Conservation (phyloP, 2,329 filamentous ascomycete genomes). For the Leptodontidium sp. region DNA sequence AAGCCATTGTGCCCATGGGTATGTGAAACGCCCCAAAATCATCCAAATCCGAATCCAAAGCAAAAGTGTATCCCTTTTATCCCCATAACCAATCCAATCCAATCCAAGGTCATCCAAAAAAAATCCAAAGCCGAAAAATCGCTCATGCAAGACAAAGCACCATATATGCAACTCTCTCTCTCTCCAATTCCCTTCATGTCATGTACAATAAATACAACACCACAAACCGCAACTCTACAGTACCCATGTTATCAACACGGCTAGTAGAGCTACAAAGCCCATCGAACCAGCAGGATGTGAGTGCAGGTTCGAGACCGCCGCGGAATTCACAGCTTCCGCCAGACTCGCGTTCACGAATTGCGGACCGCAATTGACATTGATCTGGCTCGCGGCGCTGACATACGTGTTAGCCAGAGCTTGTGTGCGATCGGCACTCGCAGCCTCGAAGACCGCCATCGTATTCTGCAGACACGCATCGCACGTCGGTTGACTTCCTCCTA, state of each 20-base stretch:
- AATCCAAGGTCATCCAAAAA: not conserved
- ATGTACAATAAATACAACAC: not conserved
- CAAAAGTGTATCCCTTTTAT: constrained; percentile 15
- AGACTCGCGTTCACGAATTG: constrained; percentile 66
- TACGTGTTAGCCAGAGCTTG: constrained; percentile 77
- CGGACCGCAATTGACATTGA: constrained; percentile 72
- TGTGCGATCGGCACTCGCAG: constrained; percentile 69
- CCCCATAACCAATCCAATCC: not conserved
- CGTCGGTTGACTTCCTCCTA: constrained; percentile 70
- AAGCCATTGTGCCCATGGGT: constrained; percentile 15
- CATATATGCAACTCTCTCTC: not conserved
- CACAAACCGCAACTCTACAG: constrained; percentile 17
- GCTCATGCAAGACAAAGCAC: not conserved
- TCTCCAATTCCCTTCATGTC: too few species aligned
- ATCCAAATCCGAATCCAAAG: not conserved
- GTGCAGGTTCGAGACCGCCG: not conserved
- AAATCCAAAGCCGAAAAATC: constrained; percentile 3
- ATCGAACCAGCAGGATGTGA: constrained; percentile 10
- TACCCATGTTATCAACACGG: constrained; percentile 35
- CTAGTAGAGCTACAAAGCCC: constrained; percentile 31
- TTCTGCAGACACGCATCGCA: constrained; percentile 80
- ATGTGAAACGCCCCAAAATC: constrained; percentile 20
- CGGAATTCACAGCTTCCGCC: constrained; percentile 37
- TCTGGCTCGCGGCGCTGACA: constrained; percentile 70
- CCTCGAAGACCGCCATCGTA: constrained; percentile 83